phyloP scores from a whole-genome alignment of 371 early-diverging fungal species.

The Apophysomyces ossiformis region DNA sequence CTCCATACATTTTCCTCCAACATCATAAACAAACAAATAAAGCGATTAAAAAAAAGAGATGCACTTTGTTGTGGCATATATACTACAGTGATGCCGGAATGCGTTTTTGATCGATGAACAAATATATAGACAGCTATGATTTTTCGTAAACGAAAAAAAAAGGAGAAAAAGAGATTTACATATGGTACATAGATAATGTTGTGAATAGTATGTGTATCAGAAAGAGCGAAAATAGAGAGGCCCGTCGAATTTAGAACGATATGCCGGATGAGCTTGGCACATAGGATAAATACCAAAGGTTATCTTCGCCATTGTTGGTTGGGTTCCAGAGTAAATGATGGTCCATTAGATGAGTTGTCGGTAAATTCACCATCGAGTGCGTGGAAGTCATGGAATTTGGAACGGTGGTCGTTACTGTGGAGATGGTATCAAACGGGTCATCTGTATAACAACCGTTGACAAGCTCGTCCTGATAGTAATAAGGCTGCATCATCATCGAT shows the following conservation, averaged over 20 bases:
- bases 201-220: neutral
- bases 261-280: neutral
- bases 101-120: neutral
- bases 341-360: neutral
- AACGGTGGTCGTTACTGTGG: neutral
- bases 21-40: neutral
- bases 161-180: slow-evolving; percentile 1
- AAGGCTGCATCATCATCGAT: slow-evolving; percentile 13
- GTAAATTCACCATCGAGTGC: neutral
- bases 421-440: neutral
- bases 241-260: neutral
- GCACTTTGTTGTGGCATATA: slow-evolving; percentile 8
- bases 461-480: slow-evolving; percentile 9
- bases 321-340: neutral
- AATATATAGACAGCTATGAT: neutral
- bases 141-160: neutral
- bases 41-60: neutral
- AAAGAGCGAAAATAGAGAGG: neutral
- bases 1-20: neutral
- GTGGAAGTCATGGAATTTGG: neutral
- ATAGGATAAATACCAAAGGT: slow-evolving; percentile 5
- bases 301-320: neutral
- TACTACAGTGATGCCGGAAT: slow-evolving; percentile 5
- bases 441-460: neutral
- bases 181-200: neutral